Evolutionary conservation across 2,329 filamentous ascomycete genomes (phyloP), one percentile per base, ranked within the genome.

Genomic region (Claviceps purpurea): DNA sequence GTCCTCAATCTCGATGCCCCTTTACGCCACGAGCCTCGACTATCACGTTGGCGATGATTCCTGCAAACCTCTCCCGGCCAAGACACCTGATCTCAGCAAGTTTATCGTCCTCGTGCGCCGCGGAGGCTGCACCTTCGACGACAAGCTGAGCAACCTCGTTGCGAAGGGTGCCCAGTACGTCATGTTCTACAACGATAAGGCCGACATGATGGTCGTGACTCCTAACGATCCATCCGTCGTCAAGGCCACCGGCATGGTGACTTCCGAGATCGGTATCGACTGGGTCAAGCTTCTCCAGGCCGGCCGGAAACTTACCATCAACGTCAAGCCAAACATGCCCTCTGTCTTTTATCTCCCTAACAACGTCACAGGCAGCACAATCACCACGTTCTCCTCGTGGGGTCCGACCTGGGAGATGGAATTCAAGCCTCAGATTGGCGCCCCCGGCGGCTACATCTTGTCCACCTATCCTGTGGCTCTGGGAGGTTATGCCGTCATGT

Each of bases 331-430:
- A 8, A 5, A 16, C 37, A 47, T n/a, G 11, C 1, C 24, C 4
- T 8, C 11, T 4, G 6, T 51, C 37, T 7, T 11, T 20, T n/a
- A 8, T 16, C 53, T 61, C 62, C 4, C 38, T 34, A 24, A 24
- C 4, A 6, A 24, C 1, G 48, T 58, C 0, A 74, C 71, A 0
- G 75, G 73, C 1, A 79, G 78, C 4, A 73, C 70, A 45, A 60
- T 75, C 30, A 78, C 73, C 57, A 64, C 63, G 11, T 81, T 68
- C 61, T 77, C 74, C 30, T 75, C 73, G 2, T 83, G 78, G 79
- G 78, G 79, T 13, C 79, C 79, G 1, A 79, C 73, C 3, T 81
- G 72, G 61, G 78, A 82, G 57, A 67, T 78, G 55, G 71, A 75
- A 42, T 62, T 76, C 46, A 78, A 78, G 62, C 77, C 78, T 0